Percentiles rank a stretch among this genome's conserved stretches.
Conservation (phyloP, 2,329 filamentous ascomycete species). For the Pestalotiopsis sp. region DNA sequence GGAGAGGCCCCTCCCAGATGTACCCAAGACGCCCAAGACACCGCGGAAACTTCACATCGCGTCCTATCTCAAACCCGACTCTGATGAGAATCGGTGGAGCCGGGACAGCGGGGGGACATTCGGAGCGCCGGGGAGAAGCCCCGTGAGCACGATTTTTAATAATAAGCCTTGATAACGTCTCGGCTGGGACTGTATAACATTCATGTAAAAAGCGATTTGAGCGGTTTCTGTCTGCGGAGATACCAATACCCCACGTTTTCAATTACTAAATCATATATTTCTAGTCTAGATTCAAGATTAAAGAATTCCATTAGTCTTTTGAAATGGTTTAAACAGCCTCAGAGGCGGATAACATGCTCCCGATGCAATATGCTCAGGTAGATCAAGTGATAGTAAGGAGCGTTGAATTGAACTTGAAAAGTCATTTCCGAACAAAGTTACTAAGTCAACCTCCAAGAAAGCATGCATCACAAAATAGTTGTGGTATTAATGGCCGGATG, state of each 20-base stretch:
- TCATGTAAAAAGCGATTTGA: not conserved
- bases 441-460: no score
- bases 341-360: no score
- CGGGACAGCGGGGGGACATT: slow-evolving; percentile 15
- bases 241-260: not conserved
- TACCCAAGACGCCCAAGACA: slow-evolving; percentile 6
- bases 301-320: not conserved
- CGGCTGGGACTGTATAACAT: slow-evolving; percentile 1
- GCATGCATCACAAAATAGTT: no score
- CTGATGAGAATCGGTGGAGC: not conserved
- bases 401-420: no score
- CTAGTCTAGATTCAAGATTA: not conserved
- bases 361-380: no score
- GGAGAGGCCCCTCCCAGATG: not conserved
- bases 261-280: not conserved
- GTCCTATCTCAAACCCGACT: slow-evolving; percentile 1
- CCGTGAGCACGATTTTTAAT: not conserved
- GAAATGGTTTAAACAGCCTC: no score
- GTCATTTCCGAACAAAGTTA: no score
- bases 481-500: no score
- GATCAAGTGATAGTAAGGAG: no score
- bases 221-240: not conserved
- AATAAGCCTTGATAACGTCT: slow-evolving; percentile 4
- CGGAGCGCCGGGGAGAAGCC: slow-evolving; percentile 9
- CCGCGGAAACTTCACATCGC: not conserved